phyloP scores from a whole-genome alignment of 768 basidiomycete genomes.

The Boletellus sp. region DNA sequence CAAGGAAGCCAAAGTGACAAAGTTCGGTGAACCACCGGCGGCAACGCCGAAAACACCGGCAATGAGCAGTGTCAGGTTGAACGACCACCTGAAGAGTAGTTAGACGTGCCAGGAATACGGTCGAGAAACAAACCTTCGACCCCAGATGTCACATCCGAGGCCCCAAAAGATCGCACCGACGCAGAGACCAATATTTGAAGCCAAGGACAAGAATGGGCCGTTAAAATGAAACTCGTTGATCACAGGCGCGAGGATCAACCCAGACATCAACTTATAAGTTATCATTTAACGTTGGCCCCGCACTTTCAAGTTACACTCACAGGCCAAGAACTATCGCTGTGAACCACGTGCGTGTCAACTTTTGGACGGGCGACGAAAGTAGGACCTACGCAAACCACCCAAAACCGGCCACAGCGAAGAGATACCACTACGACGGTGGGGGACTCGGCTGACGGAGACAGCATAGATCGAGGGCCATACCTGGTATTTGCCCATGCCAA shows the following conservation, averaged over 20 bases:
- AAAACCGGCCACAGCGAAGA: conserved; percentile 39
- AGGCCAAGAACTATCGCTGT: conserved; percentile 38
- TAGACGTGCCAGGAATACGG: background rate
- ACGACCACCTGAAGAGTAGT: conserved; percentile 38
- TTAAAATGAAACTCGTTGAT: conserved; percentile 47
- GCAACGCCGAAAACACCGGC: conserved; percentile 51
- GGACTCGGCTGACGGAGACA: background rate
- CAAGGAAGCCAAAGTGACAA: conserved; percentile 46
- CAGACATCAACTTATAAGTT: conserved; percentile 34
- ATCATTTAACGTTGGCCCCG: background rate
- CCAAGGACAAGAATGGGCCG: conserved; percentile 47
- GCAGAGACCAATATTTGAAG: conserved; percentile 51
- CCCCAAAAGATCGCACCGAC: conserved; percentile 51
- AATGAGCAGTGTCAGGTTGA: conserved; percentile 54
- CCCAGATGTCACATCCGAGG: conserved; percentile 50
- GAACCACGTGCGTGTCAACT: background rate
- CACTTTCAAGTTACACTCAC: conserved; percentile 19
- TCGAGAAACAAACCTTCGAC: conserved; percentile 34
- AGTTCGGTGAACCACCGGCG: conserved; percentile 45
- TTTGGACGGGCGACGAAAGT: background rate
- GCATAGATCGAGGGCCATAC: conserved; percentile 15
- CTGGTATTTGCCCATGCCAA: conserved; percentile 58
- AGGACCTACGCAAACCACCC: conserved; percentile 40
- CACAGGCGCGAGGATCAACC: conserved; percentile 46
- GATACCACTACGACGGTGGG: conserved; percentile 28